A percentile compares a stretch with the other conserved stretches of the same genome.
phyloP scores from a whole-genome alignment of 192 early-diverging fungal species.

The Chytriomyces sp. region DNA sequence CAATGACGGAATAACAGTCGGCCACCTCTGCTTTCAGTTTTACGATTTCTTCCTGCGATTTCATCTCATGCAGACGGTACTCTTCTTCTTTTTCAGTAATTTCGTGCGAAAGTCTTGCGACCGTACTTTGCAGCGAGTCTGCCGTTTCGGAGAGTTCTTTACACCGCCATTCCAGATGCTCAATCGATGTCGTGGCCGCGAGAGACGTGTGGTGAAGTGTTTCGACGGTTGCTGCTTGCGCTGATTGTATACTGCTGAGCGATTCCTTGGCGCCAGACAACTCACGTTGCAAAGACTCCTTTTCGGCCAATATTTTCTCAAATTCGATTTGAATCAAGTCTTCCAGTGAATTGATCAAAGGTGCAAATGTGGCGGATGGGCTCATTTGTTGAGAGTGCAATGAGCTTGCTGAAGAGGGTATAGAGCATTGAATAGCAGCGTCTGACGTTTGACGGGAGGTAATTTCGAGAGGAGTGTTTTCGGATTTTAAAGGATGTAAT shows the following conservation, averaged over 20 bases:
- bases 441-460: not conserved
- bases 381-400: not conserved
- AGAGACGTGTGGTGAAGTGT: not conserved
- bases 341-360: not conserved
- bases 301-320: not conserved
- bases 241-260: not conserved
- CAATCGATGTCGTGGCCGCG: not conserved
- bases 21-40: not conserved
- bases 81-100: not conserved
- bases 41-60: not conserved
- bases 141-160: not conserved
- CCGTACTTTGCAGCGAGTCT: not conserved
- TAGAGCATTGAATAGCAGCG: conserved; percentile 10
- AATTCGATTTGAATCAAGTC: not conserved
- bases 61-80: not conserved
- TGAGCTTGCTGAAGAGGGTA: not conserved
- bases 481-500: too few relatives aligned
- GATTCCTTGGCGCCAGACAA: not conserved
- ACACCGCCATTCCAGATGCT: not conserved
- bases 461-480: not conserved
- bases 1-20: not conserved
- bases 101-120: not conserved
- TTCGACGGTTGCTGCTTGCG: not conserved
- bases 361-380: not conserved
- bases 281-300: not conserved